phyloP scores from a whole-genome alignment of 345 rosid species.

The Eucalyptus cloeziana region DNA sequence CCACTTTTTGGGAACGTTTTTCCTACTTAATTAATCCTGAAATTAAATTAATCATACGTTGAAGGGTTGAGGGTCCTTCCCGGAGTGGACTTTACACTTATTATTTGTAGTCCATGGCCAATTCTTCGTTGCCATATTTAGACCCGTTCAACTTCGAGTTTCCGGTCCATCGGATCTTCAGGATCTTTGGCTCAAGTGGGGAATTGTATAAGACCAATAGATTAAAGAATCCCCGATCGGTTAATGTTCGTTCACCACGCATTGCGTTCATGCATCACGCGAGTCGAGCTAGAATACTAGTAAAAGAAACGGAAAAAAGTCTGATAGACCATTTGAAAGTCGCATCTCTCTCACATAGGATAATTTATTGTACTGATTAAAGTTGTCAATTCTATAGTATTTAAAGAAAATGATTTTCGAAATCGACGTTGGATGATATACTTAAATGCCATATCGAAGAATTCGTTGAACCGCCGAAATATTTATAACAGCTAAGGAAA shows the following conservation, averaged over 20 bases:
- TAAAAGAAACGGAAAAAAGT: background rate
- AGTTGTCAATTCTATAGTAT: background rate
- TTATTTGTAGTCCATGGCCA: background rate
- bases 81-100: background rate
- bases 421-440: fast-evolving
- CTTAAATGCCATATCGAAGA: fast-evolving
- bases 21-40: background rate
- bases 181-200: background rate
- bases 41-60: background rate
- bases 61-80: background rate
- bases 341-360: fast-evolving
- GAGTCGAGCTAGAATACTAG: background rate
- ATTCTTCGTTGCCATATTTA: background rate
- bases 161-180: background rate
- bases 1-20: background rate
- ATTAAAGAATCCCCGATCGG: background rate
- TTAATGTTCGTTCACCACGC: background rate
- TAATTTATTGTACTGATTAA: background rate
- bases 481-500: background rate
- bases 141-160: background rate
- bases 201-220: background rate
- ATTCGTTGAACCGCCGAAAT: background rate
- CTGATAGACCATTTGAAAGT: background rate
- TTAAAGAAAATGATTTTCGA: background rate
- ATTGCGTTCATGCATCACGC: background rate